Evolutionary conservation across 495 filamentous ascomycete genomes (phyloP).

Genomic region (Diplogelasinospora grovesii): DNA sequence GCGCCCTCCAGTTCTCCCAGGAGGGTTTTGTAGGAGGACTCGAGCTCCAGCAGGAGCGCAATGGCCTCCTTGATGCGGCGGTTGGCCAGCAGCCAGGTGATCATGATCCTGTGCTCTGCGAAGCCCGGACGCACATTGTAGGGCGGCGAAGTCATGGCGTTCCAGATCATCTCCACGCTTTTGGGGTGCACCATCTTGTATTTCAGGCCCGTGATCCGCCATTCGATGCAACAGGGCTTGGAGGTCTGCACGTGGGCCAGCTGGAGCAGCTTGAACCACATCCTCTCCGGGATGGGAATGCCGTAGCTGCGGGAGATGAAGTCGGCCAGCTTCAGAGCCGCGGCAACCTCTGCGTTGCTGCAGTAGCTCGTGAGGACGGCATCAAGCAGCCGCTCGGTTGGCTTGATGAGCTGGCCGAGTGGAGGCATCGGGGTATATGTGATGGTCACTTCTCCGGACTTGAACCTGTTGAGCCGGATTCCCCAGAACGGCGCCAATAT

Average conservation of each 20-base stretch:
- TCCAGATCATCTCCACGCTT: constrained; percentile 25
- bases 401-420: constrained; percentile 12
- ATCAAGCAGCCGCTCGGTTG: constrained; percentile 23
- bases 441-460: constrained; percentile 4
- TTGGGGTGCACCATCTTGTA: constrained; percentile 10
- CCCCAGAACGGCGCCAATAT: constrained; percentile 21
- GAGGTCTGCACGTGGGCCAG: constrained; percentile 29
- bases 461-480: constrained; percentile 3
- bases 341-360: constrained; percentile 25
- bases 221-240: constrained; percentile 19
- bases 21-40: constrained; percentile 19
- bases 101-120: constrained; percentile 22
- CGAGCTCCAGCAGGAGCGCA: constrained; percentile 18
- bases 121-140: constrained; percentile 26
- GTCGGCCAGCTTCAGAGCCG: constrained; percentile 25
- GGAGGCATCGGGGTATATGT: too few species aligned
- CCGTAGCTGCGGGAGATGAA: constrained; percentile 17
- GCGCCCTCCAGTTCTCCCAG: constrained; percentile 22
- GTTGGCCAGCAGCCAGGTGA: constrained; percentile 21
- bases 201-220: constrained; percentile 16
- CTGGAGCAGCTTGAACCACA: constrained; percentile 30
- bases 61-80: constrained; percentile 12
- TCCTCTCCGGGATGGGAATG: constrained; percentile 20
- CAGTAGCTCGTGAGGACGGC: constrained; percentile 30
- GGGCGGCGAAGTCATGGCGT: constrained; percentile 25